Evolutionary conservation across 805 yeast species (phyloP).

Genomic region (Ogataea ramenticola): DNA sequence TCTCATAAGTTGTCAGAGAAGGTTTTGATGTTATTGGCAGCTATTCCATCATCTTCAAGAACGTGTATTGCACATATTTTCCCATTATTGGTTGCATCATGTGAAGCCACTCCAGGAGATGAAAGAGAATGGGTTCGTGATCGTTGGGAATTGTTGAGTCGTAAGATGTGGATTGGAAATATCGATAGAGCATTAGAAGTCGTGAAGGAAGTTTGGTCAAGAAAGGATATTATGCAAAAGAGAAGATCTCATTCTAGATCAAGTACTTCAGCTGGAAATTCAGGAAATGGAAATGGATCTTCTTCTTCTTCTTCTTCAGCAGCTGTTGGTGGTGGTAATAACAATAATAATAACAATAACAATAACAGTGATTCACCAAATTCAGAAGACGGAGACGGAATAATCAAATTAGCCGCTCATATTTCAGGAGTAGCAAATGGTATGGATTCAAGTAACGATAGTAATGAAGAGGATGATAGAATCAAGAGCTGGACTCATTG

Average conservation of each 20-base stretch:
- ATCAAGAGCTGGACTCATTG: conserved; percentile 52
- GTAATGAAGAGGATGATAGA: conserved; percentile 27
- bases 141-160: conserved; percentile 48
- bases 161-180: conserved; percentile 58
- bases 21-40: conserved; percentile 50
- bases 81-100: conserved; percentile 57
- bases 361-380: neutral
- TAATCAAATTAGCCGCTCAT: conserved; percentile 21
- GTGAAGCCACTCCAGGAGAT: conserved; percentile 53
- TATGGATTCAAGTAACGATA: conserved; percentile 31
- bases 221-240: conserved; percentile 42
- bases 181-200: conserved; percentile 61
- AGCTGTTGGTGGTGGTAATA: no score
- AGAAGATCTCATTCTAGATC: neutral
- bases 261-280: neutral
- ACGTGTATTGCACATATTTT: conserved; percentile 55
- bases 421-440: conserved; percentile 36
- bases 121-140: conserved; percentile 56
- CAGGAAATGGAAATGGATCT: neutral
- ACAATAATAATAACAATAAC: neutral
- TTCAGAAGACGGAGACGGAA: conserved; percentile 3
- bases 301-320: neutral
- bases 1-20: conserved; percentile 54
- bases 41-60: conserved; percentile 53
- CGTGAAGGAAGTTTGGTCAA: conserved; percentile 63